Base-by-base conservation (phyloP, 441 rosid species). In the Syzygium syzygioides region DNA sequence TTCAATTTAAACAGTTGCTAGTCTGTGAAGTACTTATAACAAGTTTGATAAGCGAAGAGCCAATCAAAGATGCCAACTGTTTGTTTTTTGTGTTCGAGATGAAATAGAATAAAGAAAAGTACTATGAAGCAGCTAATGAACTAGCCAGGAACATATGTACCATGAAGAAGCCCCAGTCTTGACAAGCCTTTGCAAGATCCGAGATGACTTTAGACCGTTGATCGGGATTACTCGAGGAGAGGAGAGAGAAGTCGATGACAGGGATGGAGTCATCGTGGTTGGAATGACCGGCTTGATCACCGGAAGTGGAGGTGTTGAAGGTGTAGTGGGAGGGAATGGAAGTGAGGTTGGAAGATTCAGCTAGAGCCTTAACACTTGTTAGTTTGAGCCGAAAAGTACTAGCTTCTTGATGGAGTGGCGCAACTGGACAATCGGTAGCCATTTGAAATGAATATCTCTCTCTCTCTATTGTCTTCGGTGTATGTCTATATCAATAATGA, bases 141-240 rank as follows among this genome's bases (percentile, higher is more conserved):
- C 26, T 71, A 37, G 52, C 83, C 3, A 71, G 52, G 83, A 41
- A 76, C 84, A 76, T 41, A 41, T 17, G 56, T 90, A 93, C 94
- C 95, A 87, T 88, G 86, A 93, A 92, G 87, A 92, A 92, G 20
- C 94, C 95, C 95, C 93, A 92, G 17, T 92, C 89, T 57, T 41
- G 85, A 68, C 93, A 92, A 59, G 95, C 95, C 59, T 87, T 59
- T 52, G 92, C 90, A 48, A 93, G 87, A 86, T 88, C 87, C 12
- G 25, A 59, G 88, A 92, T 53, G 83, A 76, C 89, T 85, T 91
- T 53, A 87, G 88, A 89, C 18, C 90, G 90, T 56, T 89, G 86
- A 41, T 89, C 41, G 3, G 89, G 90, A 48, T 87, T 30, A 68
- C 55, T 88, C 13, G 91, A 90, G 50, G 92, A 88, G 55, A 91